Evolutionary conservation across 352 stramenopile genomes (phyloP).

Genomic region (Phytophthora melonis): DNA sequence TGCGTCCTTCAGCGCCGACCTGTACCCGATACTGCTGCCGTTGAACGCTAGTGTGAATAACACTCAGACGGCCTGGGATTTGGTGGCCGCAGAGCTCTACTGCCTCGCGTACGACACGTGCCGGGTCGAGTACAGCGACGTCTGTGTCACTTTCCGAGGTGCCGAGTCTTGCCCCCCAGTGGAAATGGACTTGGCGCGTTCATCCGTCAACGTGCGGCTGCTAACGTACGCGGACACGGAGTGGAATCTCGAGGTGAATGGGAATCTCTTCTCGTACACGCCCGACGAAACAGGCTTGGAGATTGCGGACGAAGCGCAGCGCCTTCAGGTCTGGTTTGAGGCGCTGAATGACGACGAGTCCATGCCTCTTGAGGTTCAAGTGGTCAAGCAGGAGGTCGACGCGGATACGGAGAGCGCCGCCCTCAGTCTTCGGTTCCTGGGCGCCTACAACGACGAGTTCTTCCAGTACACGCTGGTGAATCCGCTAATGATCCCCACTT

Average conservation of each 20-base stretch:
- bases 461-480: conserved; percentile 19
- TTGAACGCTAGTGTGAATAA: not conserved
- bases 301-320: not conserved
- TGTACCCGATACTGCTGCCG: conserved; percentile 3
- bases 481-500: conserved; percentile 7
- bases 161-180: not conserved
- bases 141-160: not conserved
- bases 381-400: not conserved
- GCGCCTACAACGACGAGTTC: conserved; percentile 3
- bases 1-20: conserved; percentile 2
- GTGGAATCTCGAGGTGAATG: not conserved
- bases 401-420: not conserved
- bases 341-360: not conserved
- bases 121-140: conserved; percentile 22
- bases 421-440: conserved; percentile 9
- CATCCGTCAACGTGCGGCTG: conserved; percentile 6
- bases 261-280: not conserved
- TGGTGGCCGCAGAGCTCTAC: conserved; percentile 15
- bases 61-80: conserved; percentile 13
- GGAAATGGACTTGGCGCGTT: not conserved
- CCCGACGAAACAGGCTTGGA: not conserved
- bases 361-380: conserved; percentile 2
- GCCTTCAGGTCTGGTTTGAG: conserved; percentile 1
- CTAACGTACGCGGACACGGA: conserved; percentile 6
- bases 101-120: conserved; percentile 18